Evolutionary conservation across 805 yeast species (phyloP), one percentile per base, ranked within the genome.

Genomic region (Candida broadrunensis): DNA sequence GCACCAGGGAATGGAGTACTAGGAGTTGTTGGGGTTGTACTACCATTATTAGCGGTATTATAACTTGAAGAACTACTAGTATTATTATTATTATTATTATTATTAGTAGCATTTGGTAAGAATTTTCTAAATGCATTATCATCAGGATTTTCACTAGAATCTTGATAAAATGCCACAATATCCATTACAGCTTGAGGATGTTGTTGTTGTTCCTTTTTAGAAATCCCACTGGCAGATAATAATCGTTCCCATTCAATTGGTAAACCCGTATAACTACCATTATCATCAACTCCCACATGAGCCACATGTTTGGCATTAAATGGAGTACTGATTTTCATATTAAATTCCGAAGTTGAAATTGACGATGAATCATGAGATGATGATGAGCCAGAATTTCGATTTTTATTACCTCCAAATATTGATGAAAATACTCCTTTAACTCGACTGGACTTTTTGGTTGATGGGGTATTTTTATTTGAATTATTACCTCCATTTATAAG

Each of bases 141-240:
- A 33, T 72, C 75, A 2, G 65, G 55, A 43, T 67, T 67, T 33
- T 71, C 75, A 46, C 61, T 66, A 7, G 66, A 56, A 49, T 81
- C 85, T 54, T 82, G 87, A 61, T 88, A 88, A 57, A 88, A 88
- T 33, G 87, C 88, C 20, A 88, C 88, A 44, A 87, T 89, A 54
- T 88, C 95, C 74, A 85, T 85, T 4, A 93, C 96, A 1, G 96
- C 97, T 60, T 88, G 90, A 2, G 97, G 97, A 61, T 93, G 88
- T 46, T 84, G 86, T 56, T 83, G 83, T 65, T 88, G 96, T 54
- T 93, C 99, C 47, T 79, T 85, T 47, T 78, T 81, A 5, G 96
- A 80, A 44, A 93, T 89, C 39, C 97, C 97, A 53, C 89, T 85
- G 2, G 93, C 86, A 11, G 83, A 75, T 39, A 93, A 72, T 26